A percentile compares a stretch with the other conserved stretches of the same genome.
These are phyloP conservation scores for Suhomyces coccinellae DNA, from an alignment of 1,139 yeast genomes.

Conservation along the genomic window DNA sequence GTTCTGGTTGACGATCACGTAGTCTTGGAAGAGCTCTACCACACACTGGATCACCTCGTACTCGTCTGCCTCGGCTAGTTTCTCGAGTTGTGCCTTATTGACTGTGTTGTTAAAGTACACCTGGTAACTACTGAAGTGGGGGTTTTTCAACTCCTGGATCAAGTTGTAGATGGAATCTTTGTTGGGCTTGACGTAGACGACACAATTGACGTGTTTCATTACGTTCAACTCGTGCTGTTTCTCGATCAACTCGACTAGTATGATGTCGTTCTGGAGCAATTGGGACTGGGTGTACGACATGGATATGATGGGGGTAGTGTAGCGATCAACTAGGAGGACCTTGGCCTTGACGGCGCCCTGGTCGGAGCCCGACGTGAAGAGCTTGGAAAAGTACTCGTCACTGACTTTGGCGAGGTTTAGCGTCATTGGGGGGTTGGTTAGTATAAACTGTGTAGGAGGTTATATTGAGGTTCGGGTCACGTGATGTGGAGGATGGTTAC, in stretches of 20 bases:
- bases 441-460: neutral
- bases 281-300: conserved; percentile 87
- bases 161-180: conserved; percentile 61
- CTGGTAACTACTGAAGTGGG: conserved; percentile 77
- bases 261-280: conserved; percentile 76
- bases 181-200: conserved; percentile 77
- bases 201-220: conserved; percentile 80
- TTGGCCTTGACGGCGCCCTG: conserved; percentile 50
- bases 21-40: conserved; percentile 84
- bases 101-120: conserved; percentile 75
- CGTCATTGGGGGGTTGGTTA: conserved; percentile 21
- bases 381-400: conserved; percentile 38
- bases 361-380: conserved; percentile 27
- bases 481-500: neutral
- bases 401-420: conserved; percentile 39
- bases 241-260: conserved; percentile 69
- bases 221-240: conserved; percentile 63
- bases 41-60: conserved; percentile 75
- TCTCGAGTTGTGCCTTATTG: conserved; percentile 74
- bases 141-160: conserved; percentile 66
- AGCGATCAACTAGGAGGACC: conserved; percentile 74
- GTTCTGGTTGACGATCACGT: conserved; percentile 68
- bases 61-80: conserved; percentile 88
- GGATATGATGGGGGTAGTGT: conserved; percentile 81
- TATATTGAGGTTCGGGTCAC: conserved; percentile 4